Percentiles rank a stretch among this genome's conserved stretches.
Conservation (phyloP, 345 rosid species). For the Stellera chamaejasme region DNA sequence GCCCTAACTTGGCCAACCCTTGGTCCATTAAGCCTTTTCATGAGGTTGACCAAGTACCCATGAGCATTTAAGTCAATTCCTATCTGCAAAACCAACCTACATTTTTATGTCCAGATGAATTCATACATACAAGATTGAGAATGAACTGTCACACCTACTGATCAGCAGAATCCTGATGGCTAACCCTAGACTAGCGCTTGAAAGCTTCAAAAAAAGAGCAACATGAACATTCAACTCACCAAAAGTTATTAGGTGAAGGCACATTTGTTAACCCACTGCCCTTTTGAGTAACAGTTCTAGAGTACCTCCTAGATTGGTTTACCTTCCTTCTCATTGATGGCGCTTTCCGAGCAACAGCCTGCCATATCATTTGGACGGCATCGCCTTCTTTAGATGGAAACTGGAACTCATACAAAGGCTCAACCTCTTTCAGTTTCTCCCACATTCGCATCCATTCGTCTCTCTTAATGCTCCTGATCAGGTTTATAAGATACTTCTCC, state of each 20-base stretch:
- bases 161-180: too few species aligned
- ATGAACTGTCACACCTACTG: too few species aligned
- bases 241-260: conserved; percentile 37
- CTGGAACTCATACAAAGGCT: conserved; percentile 48
- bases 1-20: too few species aligned
- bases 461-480: conserved; percentile 48
- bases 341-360: conserved; percentile 70
- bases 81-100: too few species aligned
- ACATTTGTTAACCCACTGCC: conserved; percentile 23
- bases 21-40: too few species aligned
- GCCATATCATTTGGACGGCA: conserved; percentile 95
- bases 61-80: too few species aligned
- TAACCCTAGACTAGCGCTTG: too few species aligned
- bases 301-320: conserved; percentile 52
- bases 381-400: conserved; percentile 56
- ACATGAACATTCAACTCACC: conserved; percentile 28
- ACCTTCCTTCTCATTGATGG: conserved; percentile 55
- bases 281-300: conserved; percentile 12
- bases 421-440: conserved; percentile 51
- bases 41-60: too few species aligned
- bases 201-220: too few species aligned
- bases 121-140: too few species aligned
- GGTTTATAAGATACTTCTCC: conserved; percentile 52
- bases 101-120: too few species aligned
- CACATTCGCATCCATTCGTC: conserved; percentile 80